A percentile compares a stretch with the other conserved stretches of the same genome.
Conservation (phyloP, 805 yeast genomes). For the Wickerhamiella sorbophila region DNA sequence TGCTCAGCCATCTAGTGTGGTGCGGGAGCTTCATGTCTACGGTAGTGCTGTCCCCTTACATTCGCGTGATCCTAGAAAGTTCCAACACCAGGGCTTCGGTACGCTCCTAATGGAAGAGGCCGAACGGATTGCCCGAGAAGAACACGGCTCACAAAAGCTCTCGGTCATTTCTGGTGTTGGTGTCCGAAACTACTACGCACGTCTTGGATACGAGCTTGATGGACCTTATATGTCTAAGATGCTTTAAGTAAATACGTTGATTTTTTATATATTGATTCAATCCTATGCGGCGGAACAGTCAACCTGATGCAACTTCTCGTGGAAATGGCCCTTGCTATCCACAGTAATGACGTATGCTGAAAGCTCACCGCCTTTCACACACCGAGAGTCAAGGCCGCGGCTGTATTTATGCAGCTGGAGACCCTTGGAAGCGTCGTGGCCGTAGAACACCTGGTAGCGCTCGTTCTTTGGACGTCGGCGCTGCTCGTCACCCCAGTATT, state of each 20-base stretch:
- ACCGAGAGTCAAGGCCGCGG: constrained; percentile 71
- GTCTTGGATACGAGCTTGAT: constrained; percentile 79
- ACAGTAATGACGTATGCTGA: constrained; percentile 41
- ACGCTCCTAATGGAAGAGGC: constrained; percentile 97
- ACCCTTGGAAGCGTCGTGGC: constrained; percentile 79
- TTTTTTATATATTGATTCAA: background rate
- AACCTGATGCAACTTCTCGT: constrained; percentile 21
- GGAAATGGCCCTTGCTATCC: constrained; percentile 16
- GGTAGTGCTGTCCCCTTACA: constrained; percentile 96
- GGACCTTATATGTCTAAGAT: constrained; percentile 95
- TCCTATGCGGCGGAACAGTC: constrained; percentile 13
- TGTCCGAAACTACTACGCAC: constrained; percentile 87
- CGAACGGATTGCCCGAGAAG: constrained; percentile 85
- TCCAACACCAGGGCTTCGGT: constrained; percentile 98
- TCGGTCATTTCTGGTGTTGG: constrained; percentile 97
- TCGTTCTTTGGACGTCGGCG: constrained; percentile 16
- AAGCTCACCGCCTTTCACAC: constrained; percentile 60
- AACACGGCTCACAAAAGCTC: constrained; percentile 82
- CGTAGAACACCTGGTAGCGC: constrained; percentile 47
- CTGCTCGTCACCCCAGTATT: constrained; percentile 38
- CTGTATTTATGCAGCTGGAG: constrained; percentile 49
- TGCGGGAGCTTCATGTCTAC: constrained; percentile 93
- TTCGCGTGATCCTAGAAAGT: constrained; percentile 90
- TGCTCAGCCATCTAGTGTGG: constrained; percentile 74
- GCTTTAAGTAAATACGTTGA: constrained; percentile 13